Percentiles rank a stretch among this genome's conserved stretches.
These are phyloP conservation scores for Alternaria brassicicola DNA, from an alignment of 2,329 filamentous ascomycete species.

Conservation along the genomic window DNA sequence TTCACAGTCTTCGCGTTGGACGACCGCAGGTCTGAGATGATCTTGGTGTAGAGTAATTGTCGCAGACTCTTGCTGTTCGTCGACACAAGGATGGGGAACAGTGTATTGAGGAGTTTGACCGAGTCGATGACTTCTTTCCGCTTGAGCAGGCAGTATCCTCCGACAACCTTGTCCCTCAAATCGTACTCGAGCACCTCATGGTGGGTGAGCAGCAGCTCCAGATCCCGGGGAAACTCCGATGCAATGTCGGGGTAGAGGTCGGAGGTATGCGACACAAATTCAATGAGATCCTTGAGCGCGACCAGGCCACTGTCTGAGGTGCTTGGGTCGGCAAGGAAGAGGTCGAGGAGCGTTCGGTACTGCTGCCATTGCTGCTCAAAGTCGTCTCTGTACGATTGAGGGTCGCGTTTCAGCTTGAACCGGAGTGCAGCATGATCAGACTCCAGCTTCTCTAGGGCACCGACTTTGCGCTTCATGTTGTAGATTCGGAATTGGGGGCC, in stretches of 20 bases:
- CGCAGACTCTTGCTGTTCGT: constrained; percentile 91
- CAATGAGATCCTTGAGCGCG: constrained; percentile 87
- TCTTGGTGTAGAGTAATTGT: constrained; percentile 84
- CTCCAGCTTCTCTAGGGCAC: constrained; percentile 93
- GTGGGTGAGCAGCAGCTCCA: constrained; percentile 80
- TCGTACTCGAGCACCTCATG: constrained; percentile 84
- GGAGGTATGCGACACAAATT: constrained; percentile 90
- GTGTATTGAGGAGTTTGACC: constrained; percentile 75
- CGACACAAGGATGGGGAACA: constrained; percentile 93
- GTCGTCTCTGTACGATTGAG: constrained; percentile 81
- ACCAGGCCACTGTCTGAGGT: constrained; percentile 79
- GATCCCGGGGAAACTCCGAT: constrained; percentile 74
- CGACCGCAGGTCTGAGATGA: constrained; percentile 85
- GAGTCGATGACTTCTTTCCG: constrained; percentile 95
- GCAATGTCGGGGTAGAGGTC: constrained; percentile 90
- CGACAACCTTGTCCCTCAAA: constrained; percentile 74
- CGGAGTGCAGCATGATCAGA: constrained; percentile 76
- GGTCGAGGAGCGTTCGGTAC: constrained; percentile 88
- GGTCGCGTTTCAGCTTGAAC: constrained; percentile 73
- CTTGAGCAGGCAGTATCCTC: constrained; percentile 82
- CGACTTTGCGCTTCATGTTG: constrained; percentile 80
- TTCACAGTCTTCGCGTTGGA: constrained; percentile 88
- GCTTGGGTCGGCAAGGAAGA: constrained; percentile 84
- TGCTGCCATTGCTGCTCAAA: constrained; percentile 88
- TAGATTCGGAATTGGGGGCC: not conserved